Evolutionary conservation across 495 filamentous ascomycete genomes (phyloP).

Genomic region (Talaromyces wortmannii): DNA sequence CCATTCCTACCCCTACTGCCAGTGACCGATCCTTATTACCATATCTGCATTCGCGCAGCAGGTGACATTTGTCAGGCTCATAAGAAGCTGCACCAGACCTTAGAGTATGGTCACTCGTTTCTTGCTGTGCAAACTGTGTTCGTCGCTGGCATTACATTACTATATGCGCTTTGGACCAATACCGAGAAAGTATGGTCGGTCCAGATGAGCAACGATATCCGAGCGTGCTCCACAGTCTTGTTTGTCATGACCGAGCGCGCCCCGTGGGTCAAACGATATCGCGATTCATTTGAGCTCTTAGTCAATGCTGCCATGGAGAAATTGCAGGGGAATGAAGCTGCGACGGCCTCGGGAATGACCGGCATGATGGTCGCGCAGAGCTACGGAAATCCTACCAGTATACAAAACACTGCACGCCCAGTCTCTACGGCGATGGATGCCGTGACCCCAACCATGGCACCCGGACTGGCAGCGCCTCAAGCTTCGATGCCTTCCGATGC

Average conservation of each 20-base stretch:
- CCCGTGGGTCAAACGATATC: slow-evolving; percentile 45
- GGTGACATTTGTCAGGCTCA: slow-evolving; percentile 48
- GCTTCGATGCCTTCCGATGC: not conserved
- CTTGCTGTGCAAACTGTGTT: slow-evolving; percentile 50
- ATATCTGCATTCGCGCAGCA: slow-evolving; percentile 42
- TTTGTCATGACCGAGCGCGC: slow-evolving; percentile 50
- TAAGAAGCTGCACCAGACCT: slow-evolving; percentile 43
- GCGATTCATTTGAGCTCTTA: slow-evolving; percentile 46
- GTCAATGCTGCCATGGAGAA: slow-evolving; percentile 51
- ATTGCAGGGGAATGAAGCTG: slow-evolving; percentile 30
- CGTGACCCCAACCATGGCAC: slow-evolving; percentile 9
- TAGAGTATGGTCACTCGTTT: slow-evolving; percentile 49
- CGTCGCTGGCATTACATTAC: slow-evolving; percentile 45
- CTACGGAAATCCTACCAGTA: slow-evolving; percentile 10
- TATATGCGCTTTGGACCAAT: slow-evolving; percentile 42
- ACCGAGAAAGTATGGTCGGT: slow-evolving; percentile 44
- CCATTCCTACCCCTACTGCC: slow-evolving; percentile 44
- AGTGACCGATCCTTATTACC: slow-evolving; percentile 41
- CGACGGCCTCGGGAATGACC: slow-evolving; percentile 31
- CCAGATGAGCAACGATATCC: slow-evolving; percentile 45
- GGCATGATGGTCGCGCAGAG: slow-evolving; percentile 35
- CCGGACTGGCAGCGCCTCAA: not conserved
- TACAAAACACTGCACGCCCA: not conserved
- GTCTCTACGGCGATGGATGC: slow-evolving; percentile 4
- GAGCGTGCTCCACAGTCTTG: slow-evolving; percentile 46